These are phyloP conservation scores for Phytopythium chamaehyphon DNA, from an alignment of 352 stramenopile genomes.

Conservation along the genomic window DNA sequence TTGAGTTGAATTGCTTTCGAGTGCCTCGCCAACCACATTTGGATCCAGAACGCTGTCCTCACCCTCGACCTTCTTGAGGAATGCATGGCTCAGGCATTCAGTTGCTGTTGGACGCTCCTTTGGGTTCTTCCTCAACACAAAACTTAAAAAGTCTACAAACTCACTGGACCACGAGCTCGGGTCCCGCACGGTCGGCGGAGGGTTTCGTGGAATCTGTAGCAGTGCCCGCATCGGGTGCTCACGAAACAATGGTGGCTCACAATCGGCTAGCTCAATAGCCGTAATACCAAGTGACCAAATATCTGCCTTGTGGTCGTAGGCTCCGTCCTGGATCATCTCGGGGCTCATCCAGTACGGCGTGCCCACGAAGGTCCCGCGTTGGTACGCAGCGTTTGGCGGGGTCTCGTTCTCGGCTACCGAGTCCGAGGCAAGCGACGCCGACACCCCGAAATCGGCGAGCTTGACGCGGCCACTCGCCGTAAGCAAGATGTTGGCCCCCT, in stretches of 20 bases:
- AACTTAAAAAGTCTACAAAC: conserved; percentile 86
- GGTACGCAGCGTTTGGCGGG: conserved; percentile 43
- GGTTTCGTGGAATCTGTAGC: conserved; percentile 78
- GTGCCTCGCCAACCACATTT: neutral
- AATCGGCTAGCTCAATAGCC: conserved; percentile 89
- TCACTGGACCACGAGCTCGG: conserved; percentile 63
- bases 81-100: conserved; percentile 89
- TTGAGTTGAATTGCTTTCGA: conserved; percentile 2
- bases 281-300: conserved; percentile 91
- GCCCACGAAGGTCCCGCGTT: conserved; percentile 77
- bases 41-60: conserved; percentile 32
- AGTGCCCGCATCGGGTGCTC: conserved; percentile 87
- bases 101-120: conserved; percentile 74
- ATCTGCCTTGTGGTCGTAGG: conserved; percentile 91
- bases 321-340: conserved; percentile 90
- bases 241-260: conserved; percentile 87
- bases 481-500: conserved; percentile 94
- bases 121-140: conserved; percentile 74
- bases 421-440: conserved; percentile 33
- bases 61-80: conserved; percentile 53
- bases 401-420: neutral
- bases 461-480: conserved; percentile 92
- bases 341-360: conserved; percentile 95
- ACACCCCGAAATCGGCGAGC: conserved; percentile 92
- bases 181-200: conserved; percentile 70